Evolutionary conservation across 768 basidiomycete genomes (phyloP).

Genomic region (Russula dissimulans): DNA sequence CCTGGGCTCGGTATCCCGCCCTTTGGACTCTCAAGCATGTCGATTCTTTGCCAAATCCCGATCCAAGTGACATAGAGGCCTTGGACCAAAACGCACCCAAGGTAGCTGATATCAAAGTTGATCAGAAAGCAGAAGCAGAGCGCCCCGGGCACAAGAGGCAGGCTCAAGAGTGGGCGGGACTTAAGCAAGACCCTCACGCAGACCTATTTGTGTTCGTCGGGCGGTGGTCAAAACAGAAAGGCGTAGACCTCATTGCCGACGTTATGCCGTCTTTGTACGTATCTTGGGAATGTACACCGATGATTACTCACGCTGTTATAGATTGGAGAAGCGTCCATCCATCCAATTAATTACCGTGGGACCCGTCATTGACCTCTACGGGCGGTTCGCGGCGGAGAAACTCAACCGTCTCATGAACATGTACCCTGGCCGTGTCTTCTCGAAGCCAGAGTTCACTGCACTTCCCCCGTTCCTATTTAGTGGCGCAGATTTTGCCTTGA

Average conservation of each 20-base stretch:
- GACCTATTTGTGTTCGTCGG: slow-evolving; percentile 95
- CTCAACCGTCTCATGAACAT: slow-evolving; percentile 88
- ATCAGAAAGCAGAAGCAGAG: slow-evolving; percentile 75
- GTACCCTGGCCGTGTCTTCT: slow-evolving; percentile 87
- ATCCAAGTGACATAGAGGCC: slow-evolving; percentile 90
- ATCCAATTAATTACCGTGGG: slow-evolving; percentile 87
- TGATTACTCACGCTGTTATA: slow-evolving; percentile 25
- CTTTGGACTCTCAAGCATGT: slow-evolving; percentile 94
- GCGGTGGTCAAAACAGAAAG: slow-evolving; percentile 97
- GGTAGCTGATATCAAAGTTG: slow-evolving; percentile 66
- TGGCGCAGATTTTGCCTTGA: slow-evolving; percentile 91
- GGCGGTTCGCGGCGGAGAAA: slow-evolving; percentile 92
- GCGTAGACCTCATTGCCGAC: slow-evolving; percentile 94
- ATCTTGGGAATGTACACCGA: slow-evolving; percentile 3
- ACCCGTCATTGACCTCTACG: slow-evolving; percentile 92
- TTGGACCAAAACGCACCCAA: slow-evolving; percentile 70
- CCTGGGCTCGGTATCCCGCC: slow-evolving; percentile 94
- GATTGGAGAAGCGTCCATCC: slow-evolving; percentile 74
- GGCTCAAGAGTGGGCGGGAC: slow-evolving; percentile 91
- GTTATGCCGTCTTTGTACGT: slow-evolving; percentile 83
- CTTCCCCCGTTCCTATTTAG: slow-evolving; percentile 89
- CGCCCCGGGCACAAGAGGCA: slow-evolving; percentile 87
- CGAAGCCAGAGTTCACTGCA: slow-evolving; percentile 95
- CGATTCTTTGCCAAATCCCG: slow-evolving; percentile 90
- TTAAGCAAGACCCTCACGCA: slow-evolving; percentile 82